These are phyloP conservation scores for Monilinia fructigena DNA, from an alignment of 2,329 filamentous ascomycete genomes.

Conservation along the genomic window DNA sequence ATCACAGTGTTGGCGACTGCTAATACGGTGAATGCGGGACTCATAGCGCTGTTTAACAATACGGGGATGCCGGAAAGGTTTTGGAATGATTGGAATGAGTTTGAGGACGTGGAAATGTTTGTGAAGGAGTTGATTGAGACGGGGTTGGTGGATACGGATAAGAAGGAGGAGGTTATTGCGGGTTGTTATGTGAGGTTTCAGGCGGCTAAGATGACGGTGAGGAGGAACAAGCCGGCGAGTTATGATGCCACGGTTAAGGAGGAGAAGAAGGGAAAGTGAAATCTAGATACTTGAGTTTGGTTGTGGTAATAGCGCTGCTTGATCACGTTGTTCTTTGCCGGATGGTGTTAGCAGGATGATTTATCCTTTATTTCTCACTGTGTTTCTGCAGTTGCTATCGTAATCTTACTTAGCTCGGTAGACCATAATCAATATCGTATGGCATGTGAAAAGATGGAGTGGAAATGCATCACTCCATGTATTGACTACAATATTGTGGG, in stretches of 20 bases:
- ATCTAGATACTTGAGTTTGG: not conserved
- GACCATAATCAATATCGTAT: too few relatives aligned
- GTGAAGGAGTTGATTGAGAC: conserved; percentile 26
- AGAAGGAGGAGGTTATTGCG: conserved; percentile 25
- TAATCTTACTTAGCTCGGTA: too few relatives aligned
- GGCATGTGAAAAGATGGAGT: too few relatives aligned
- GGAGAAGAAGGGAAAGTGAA: not conserved
- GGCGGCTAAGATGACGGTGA: conserved; percentile 24
- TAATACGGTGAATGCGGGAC: conserved; percentile 31
- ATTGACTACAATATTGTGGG: too few relatives aligned
- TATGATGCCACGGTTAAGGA: conserved; percentile 18
- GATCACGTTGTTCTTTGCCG: not conserved
- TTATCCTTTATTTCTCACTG: too few relatives aligned
- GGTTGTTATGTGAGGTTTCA: conserved; percentile 25
- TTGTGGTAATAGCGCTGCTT: not conserved
- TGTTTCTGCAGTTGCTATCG: too few relatives aligned
- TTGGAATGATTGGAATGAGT: conserved; percentile 31
- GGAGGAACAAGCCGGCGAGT: conserved; percentile 22
- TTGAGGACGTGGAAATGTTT: conserved; percentile 28
- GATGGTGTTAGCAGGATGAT: too few relatives aligned
- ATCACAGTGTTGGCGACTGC: conserved; percentile 33
- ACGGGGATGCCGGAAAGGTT: conserved; percentile 29
- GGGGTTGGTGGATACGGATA: conserved; percentile 23
- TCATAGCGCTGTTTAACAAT: conserved; percentile 31
- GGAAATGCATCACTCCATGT: too few relatives aligned